Evolutionary conservation across 192 early-diverging fungal species (phyloP), one percentile per base, ranked within the genome.

Genomic region (Pilaira anomala): DNA sequence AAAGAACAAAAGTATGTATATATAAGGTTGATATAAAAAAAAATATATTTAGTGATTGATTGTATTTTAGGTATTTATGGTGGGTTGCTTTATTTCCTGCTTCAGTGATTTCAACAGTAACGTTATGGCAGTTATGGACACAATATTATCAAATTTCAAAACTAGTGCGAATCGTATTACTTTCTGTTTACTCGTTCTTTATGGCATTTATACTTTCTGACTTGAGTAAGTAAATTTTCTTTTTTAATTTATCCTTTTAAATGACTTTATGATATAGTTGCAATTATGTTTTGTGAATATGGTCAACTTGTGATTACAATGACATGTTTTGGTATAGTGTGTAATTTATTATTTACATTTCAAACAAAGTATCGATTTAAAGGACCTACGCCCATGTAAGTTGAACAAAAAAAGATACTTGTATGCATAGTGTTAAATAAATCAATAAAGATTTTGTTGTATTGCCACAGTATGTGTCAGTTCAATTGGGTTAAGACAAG

Each of bases 111-210:
- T 26, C 33, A 49, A 22, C 39, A 0, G 30, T 51, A 3, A 24
- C 13, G 11, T 19, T 30, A 39, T 52, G 48, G 48, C 48, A 49
- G 14, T 33, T 63, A 6, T 63, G 62, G 62, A 36, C 30, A n/a
- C 46, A 63, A 7, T 63, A 63, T 6, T 63, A 50, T 26, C 62
- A 52, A 25, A 8, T 63, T 13, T 63, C 62, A 8, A 29, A 36
- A 16, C 14, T 25, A 7, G 50, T 48, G 18, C 62, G 48, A 7
- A 49, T 40, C 9, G 36, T 63, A 0, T 19, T 63, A 18, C 49
- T 63, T 21, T 13, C 21, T 8, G 14, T 63, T 6, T 39, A 26
- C 13, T 63, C 62, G 1, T 39, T 63, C 18, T 33, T 52, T 2
- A 63, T 40, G 19, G 48, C 36, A 3, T 52, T 63, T 36, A 41